A percentile compares a stretch with the other conserved stretches of the same genome.
Evolutionary conservation across 1,284 basidiomycete species (phyloP).

Genomic region (Prillingera fragicola): DNA sequence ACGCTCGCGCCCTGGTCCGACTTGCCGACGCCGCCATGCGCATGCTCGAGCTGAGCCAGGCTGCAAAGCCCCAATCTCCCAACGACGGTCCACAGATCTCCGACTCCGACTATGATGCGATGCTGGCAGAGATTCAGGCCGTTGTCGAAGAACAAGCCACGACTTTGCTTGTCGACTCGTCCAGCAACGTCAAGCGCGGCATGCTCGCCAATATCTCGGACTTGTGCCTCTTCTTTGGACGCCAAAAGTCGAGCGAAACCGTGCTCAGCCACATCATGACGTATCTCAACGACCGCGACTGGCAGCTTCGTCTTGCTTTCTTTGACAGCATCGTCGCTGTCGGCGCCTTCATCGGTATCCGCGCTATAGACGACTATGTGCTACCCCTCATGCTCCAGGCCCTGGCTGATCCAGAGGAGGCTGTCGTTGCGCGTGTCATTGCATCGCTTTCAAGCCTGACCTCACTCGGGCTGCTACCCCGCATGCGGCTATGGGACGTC

Average conservation of each 20-base stretch:
- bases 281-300: slow-evolving; percentile 92
- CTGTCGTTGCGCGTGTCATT: slow-evolving; percentile 82
- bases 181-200: slow-evolving; percentile 54
- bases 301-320: slow-evolving; percentile 83
- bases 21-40: slow-evolving; percentile 70
- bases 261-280: slow-evolving; percentile 97
- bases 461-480: slow-evolving; percentile 78
- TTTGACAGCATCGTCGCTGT: slow-evolving; percentile 95
- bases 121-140: slow-evolving; percentile 75
- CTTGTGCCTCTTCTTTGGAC: slow-evolving; percentile 86
- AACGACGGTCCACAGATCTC: slow-evolving; percentile 62
- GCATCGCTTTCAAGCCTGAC: slow-evolving; percentile 76
- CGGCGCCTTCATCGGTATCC: slow-evolving; percentile 80
- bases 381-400: slow-evolving; percentile 92
- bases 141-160: slow-evolving; percentile 84
- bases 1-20: slow-evolving; percentile 78
- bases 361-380: slow-evolving; percentile 69
- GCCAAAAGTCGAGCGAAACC: slow-evolving; percentile 89
- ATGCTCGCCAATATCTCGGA: slow-evolving; percentile 71
- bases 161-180: slow-evolving; percentile 57
- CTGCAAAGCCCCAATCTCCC: slow-evolving; percentile 54
- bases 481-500: slow-evolving; percentile 89
- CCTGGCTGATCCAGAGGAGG: slow-evolving; percentile 87
- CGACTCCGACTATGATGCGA: slow-evolving; percentile 80
- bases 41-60: slow-evolving; percentile 83